These are phyloP conservation scores for Allium sativum DNA, from an alignment of 106 monocot species.

Conservation along the genomic window DNA sequence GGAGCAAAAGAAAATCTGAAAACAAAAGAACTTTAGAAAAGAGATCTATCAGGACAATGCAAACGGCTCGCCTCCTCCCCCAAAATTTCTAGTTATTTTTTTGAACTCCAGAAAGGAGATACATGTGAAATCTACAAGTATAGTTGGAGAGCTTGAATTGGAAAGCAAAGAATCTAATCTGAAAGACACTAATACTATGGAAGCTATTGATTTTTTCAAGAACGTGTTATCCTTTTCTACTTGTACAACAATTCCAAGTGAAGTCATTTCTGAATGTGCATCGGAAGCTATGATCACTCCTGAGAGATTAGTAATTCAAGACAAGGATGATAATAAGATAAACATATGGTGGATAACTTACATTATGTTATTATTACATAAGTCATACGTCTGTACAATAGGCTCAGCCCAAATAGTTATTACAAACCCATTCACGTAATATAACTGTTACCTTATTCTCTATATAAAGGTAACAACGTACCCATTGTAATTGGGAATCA, in stretches of 20 bases:
- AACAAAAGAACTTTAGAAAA: slow-evolving; percentile 18
- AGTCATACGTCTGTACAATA: no score
- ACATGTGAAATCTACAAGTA: slow-evolving; percentile 1
- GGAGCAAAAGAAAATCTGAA: slow-evolving; percentile 16
- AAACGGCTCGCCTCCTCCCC: not conserved
- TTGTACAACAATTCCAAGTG: slow-evolving; percentile 27
- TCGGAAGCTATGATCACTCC: slow-evolving; percentile 20
- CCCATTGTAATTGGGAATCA: no score
- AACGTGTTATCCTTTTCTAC: slow-evolving; percentile 9
- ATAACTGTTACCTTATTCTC: no score
- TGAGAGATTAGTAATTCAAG: slow-evolving; percentile 21
- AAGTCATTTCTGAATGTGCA: slow-evolving; percentile 15
- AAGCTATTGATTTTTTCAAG: no score
- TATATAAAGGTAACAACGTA: no score
- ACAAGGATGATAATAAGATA: slow-evolving; percentile 35
- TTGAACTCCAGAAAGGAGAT: not conserved
- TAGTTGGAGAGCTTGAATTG: slow-evolving; percentile 5
- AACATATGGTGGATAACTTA: no score
- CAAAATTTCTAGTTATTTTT: slow-evolving; percentile 12
- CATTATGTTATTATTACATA: no score
- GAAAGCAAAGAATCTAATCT: slow-evolving; percentile 4
- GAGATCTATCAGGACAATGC: slow-evolving; percentile 6
- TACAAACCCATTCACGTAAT: no score
- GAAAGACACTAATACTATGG: no score
- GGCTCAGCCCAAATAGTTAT: no score